A percentile compares a stretch with the other conserved stretches of the same genome.
phyloP scores from a whole-genome alignment of 1,284 basidiomycete species.

The Leccinum cinnamomeum region DNA sequence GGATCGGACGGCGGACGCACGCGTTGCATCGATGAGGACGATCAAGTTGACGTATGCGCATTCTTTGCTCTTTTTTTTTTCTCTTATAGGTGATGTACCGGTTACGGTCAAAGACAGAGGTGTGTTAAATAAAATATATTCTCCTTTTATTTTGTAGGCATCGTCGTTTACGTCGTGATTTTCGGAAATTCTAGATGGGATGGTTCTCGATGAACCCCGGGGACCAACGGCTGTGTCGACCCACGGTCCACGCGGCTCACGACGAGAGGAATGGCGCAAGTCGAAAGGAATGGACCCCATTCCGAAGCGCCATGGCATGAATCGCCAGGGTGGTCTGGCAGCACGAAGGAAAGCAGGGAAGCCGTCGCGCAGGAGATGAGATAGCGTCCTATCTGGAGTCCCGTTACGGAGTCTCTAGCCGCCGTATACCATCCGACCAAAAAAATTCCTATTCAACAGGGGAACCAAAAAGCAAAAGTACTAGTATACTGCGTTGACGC shows the following conservation, averaged over 20 bases:
- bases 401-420: background rate
- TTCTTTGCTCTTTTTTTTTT: background rate
- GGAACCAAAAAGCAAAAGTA: too few relatives aligned
- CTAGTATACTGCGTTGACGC: too few relatives aligned
- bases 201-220: conserved; percentile 48
- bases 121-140: conserved; percentile 21
- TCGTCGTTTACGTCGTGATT: conserved; percentile 11
- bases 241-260: conserved; percentile 68
- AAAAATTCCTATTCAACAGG: background rate
- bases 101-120: conserved; percentile 24
- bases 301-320: conserved; percentile 54
- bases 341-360: conserved; percentile 65
- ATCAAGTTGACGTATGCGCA: conserved; percentile 18
- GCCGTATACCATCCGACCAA: background rate
- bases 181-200: conserved; percentile 43
- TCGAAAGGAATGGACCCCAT: conserved; percentile 66
- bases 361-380: conserved; percentile 65
- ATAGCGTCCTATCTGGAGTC: background rate
- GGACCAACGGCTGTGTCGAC: conserved; percentile 58
- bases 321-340: conserved; percentile 61
- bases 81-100: conserved; percentile 21
- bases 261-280: conserved; percentile 70
- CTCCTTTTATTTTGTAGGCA: background rate
- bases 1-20: background rate
- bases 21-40: background rate